A percentile compares a stretch with the other conserved stretches of the same genome.
Evolutionary conservation across 2,329 filamentous ascomycete genomes (phyloP).

Genomic region (Fusarium proliferatum): DNA sequence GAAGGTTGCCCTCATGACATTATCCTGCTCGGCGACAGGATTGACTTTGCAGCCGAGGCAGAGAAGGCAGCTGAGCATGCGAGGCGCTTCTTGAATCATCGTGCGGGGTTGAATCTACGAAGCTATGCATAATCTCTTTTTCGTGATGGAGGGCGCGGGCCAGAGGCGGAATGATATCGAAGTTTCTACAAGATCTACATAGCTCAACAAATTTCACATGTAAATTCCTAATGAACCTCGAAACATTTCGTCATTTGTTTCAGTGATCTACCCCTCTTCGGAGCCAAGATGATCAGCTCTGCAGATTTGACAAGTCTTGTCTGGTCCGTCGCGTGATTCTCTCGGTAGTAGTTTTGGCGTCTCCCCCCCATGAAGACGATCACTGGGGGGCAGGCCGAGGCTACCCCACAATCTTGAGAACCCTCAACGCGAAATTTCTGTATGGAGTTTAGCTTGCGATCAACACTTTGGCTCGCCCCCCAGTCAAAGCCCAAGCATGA

Average conservation of each 20-base stretch:
- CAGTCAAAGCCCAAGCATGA: background rate
- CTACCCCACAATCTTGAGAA: slow-evolving; percentile 21
- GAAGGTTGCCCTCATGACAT: slow-evolving; percentile 36
- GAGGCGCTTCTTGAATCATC: slow-evolving; percentile 17
- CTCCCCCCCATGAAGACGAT: background rate
- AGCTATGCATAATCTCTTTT: background rate
- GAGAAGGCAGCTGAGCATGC: slow-evolving; percentile 28
- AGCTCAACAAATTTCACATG: slow-evolving; percentile 24
- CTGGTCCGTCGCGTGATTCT: slow-evolving; percentile 11
- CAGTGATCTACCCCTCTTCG: background rate
- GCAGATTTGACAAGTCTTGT: slow-evolving; percentile 9
- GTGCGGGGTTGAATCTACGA: slow-evolving; percentile 15
- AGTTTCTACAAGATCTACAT: background rate
- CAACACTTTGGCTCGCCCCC: background rate
- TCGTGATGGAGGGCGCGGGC: background rate
- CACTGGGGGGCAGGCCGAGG: background rate
- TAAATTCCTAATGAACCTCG: background rate
- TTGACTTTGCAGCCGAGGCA: slow-evolving; percentile 33
- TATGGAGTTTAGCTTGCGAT: slow-evolving; percentile 36
- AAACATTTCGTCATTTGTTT: background rate
- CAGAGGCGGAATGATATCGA: background rate
- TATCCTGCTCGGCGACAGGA: slow-evolving; percentile 23
- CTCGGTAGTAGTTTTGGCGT: background rate
- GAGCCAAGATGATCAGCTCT: background rate
- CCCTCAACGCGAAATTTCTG: background rate